Evolutionary conservation across 2,329 filamentous ascomycete species (phyloP), one percentile per base, ranked within the genome.

Genomic region (Aspergillus calidoustus): DNA sequence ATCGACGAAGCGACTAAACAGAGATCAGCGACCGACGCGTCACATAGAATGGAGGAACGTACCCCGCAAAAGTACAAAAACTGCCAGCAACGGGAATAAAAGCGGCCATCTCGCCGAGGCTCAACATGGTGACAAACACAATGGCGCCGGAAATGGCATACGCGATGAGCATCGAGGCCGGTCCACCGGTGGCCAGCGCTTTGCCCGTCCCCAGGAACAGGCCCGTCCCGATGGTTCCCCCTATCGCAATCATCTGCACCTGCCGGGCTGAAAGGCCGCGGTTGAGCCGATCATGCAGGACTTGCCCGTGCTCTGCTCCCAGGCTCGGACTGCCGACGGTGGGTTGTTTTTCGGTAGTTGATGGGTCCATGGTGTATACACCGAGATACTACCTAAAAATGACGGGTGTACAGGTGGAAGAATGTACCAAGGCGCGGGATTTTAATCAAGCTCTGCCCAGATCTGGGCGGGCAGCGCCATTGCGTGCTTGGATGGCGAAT

Each of bases 191-290:
- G 1, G 85, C 81, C 44, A 89, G 74, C 4, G 85, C 83, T 69
- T 84, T 85, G 9, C 87, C 87, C 0, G 85, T 87, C 31, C 87
- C 86, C 6, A 89, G 78, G 65, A 89, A 89, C 4, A 89, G 74
- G 3, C 87, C 87, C 0, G 86, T 88, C 15, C 74, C 76, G 50
- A 80, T 80, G 7, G 77, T 80, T 23, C 78, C 78, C 6, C 76
- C 78, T 59, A 81, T 80, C 48, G 87, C 87, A 63, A 89, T 87
- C 86, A 89, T 89, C 75, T 89, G 86, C 11, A 89, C 84, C 72
- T 89, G 87, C n/a, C 87, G 83, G 17, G 84, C 78, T 2, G 84
- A 86, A 13, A 89, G 79, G 47, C 84, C 82, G 5, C 87, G 83
- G 22, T 80, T 79, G 11, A 89, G 77, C 57, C 76, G 78, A 67